Evolutionary conservation across 148 eudicot species (phyloP).

Genomic region (Cornus florida): DNA sequence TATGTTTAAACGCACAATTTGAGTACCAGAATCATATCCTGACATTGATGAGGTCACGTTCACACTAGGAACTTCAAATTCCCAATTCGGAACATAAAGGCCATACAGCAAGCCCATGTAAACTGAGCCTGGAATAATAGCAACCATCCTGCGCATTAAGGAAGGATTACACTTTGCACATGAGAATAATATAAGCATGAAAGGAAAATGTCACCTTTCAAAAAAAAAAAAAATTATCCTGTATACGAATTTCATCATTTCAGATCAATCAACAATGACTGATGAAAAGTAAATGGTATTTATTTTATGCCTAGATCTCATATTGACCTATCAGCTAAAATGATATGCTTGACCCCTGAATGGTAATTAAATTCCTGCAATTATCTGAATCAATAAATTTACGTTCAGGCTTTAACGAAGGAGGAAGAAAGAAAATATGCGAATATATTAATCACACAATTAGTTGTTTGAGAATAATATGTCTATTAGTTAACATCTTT

Average conservation of each 20-base stretch:
- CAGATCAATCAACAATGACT: neutral
- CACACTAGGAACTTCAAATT: conserved; percentile 38
- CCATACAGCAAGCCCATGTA: conserved; percentile 67
- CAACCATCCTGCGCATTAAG: conserved; percentile 38
- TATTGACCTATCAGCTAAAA: neutral
- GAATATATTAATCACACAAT: neutral
- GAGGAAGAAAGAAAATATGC: neutral
- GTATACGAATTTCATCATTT: neutral
- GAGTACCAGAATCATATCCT: conserved; percentile 30
- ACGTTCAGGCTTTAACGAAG: too few species aligned
- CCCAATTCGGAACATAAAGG: conserved; percentile 78
- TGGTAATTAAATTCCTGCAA: neutral
- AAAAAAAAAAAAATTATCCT: too few species aligned
- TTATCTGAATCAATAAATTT: too few species aligned
- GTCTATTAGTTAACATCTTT: too few species aligned
- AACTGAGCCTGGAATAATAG: conserved; percentile 35
- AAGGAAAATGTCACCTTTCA: neutral
- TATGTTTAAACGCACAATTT: conserved; percentile 37
- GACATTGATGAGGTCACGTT: conserved; percentile 24
- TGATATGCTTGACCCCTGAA: too few species aligned
- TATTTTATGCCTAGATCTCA: neutral
- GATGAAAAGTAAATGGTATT: neutral
- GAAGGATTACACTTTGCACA: neutral
- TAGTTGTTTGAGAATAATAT: neutral
- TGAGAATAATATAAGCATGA: neutral